Percentiles rank a stretch among this genome's conserved stretches.
phyloP scores from a whole-genome alignment of 1,139 yeast genomes.

The Protomyces macrosporus region DNA sequence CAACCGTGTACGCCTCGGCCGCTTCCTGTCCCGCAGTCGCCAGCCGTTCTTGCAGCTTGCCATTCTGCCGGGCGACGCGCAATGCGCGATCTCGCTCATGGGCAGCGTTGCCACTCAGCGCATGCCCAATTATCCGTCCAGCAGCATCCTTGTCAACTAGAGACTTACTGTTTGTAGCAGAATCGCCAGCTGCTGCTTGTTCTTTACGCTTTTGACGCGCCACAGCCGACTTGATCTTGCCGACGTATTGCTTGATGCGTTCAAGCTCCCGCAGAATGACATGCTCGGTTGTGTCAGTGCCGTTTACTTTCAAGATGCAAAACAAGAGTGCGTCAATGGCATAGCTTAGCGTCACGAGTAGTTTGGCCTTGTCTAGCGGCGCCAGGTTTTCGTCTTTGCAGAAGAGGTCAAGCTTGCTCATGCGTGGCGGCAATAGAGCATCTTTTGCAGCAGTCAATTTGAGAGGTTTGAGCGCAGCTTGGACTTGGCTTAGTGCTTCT shows the following conservation, averaged over 20 bases:
- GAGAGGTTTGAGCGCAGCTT: slow-evolving; percentile 8
- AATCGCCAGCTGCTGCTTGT: neutral
- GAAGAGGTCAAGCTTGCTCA: neutral
- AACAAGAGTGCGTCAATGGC: slow-evolving; percentile 24
- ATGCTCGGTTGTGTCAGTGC: slow-evolving; percentile 54
- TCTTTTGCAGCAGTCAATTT: neutral
- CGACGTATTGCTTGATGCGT: slow-evolving; percentile 65
- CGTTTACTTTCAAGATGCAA: slow-evolving; percentile 48
- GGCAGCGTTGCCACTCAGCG: slow-evolving; percentile 3
- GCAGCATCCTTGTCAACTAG: slow-evolving; percentile 10
- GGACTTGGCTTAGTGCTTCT: slow-evolving; percentile 2
- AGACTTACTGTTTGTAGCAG: neutral
- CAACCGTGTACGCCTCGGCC: neutral
- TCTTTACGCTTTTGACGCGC: slow-evolving; percentile 2
- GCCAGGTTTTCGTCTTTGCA: slow-evolving; percentile 2
- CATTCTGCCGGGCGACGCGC: slow-evolving; percentile 4
- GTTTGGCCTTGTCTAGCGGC: slow-evolving; percentile 19
- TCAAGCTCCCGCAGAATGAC: slow-evolving; percentile 65
- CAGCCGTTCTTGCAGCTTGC: neutral
- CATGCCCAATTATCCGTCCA: slow-evolving; percentile 5
- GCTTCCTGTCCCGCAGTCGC: neutral
- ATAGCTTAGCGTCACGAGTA: slow-evolving; percentile 19
- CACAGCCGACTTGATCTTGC: slow-evolving; percentile 48
- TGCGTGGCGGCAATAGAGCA: neutral
- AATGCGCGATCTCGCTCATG: slow-evolving; percentile 16